Evolutionary conservation across 768 basidiomycete species (phyloP), one percentile per base, ranked within the genome.

Genomic region (Boletus eberwhitei): DNA sequence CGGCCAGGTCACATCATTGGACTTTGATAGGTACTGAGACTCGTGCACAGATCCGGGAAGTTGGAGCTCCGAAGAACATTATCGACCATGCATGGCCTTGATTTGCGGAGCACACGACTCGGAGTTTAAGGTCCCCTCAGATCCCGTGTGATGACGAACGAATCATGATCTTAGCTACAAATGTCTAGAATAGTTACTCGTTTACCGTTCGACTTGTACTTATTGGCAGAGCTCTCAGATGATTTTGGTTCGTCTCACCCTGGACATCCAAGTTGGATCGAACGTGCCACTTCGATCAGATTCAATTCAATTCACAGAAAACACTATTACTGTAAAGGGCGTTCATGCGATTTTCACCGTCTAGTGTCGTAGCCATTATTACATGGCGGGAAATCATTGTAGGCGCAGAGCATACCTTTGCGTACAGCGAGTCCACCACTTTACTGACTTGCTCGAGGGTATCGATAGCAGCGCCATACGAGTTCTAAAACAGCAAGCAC

Each of bases 391-490:
- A 29, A 46, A 29, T 34, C 11, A 3, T 39, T 8, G 29, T 11
- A 34, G 26, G 19, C 4, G 14, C 6, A 21, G 3, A 46, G 42
- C 69, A 17, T 54, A 79, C 85, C 83, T 97, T 96, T 14, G 89
- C 91, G 65, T 96, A 97, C 55, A 97, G 70, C 49, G 88, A 88
- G 60, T 93, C 90, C 6, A 99, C 95, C n/a, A 98, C 93, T 63
- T 95, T 93, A 39, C 88, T 85, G 0, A 97, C 87, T 65, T 98
- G 88, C 64, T 84, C 90, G 54, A 98, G 76, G 12, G 94, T 97
- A 47, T 90, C 83, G 54, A 98, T 88, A 12, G 93, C 92, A 4
- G 90, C 86, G 2, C 87, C 86, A 67, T 98, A 98, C 50, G 89
- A 85, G 54, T 87, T 85, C 94, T 97, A 62, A 17, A 42, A 53